A percentile compares a stretch with the other conserved stretches of the same genome.
Evolutionary conservation across 352 stramenopile species (phyloP).

Genomic region (Phytopythium boreale): DNA sequence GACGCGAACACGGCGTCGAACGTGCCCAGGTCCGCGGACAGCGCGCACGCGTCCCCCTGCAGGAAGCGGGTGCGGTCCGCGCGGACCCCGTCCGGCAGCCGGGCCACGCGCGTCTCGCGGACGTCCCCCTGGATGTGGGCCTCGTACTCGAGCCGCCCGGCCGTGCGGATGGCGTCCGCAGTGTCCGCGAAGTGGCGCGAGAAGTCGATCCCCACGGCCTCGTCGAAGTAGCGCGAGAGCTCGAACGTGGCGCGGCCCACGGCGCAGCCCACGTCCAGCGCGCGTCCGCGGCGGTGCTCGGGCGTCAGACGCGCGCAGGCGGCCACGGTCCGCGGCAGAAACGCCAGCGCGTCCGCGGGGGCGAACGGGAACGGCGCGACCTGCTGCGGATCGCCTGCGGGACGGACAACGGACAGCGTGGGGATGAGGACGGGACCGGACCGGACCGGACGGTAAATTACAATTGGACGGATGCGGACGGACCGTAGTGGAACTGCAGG

Average conservation of each 20-base stretch:
- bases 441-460: neutral
- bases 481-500: constrained; percentile 90
- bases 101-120: constrained; percentile 41
- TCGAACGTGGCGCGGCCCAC: constrained; percentile 94
- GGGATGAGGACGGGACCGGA: too few species aligned
- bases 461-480: too few species aligned
- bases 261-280: constrained; percentile 93
- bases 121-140: constrained; percentile 90
- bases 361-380: constrained; percentile 70
- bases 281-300: constrained; percentile 54
- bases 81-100: constrained; percentile 63
- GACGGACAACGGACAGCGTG: too few species aligned
- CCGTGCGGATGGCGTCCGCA: constrained; percentile 85
- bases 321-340: constrained; percentile 84
- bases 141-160: constrained; percentile 77
- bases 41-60: constrained; percentile 92
- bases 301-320: constrained; percentile 59
- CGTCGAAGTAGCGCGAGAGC: constrained; percentile 90
- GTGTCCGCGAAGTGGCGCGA: constrained; percentile 87
- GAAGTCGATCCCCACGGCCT: constrained; percentile 94
- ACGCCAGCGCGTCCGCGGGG: constrained; percentile 79
- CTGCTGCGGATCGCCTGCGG: constrained; percentile 52
- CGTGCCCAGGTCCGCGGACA: constrained; percentile 64
- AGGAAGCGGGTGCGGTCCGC: constrained; percentile 83
- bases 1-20: constrained; percentile 95